Base-by-base conservation (phyloP, 768 basidiomycete genomes). In the Albatrellus ellisii region DNA sequence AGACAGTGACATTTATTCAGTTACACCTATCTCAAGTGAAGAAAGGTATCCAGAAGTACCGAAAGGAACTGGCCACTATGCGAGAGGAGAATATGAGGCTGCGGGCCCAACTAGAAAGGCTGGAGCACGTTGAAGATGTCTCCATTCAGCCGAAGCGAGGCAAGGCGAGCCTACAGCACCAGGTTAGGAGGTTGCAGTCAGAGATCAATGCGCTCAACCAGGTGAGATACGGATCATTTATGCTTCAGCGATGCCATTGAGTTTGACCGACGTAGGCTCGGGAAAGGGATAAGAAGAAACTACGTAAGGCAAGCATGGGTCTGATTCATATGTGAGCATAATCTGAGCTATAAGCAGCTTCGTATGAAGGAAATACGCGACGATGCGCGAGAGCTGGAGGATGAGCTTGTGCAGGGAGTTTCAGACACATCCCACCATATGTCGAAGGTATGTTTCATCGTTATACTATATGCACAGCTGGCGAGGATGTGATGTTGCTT, bases 301-400 rank as follows among this genome's bases (percentile, higher is more conserved):
- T 51, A 29, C 10, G n/a, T 22, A 36, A 36, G 20, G 36, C n/a
- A 34, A n/a, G 12, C 27, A 31, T 17, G 35, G 4, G 11, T 27
- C 25, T 24, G 28, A 46, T 39, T 39, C 41, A 28, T 42, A 45
- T 15, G 36, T 43, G 40, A 7, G n/a, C 41, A 18, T 12, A 14
- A 11, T 14, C 17, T 28, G 24, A 31, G 18, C 4, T 14, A 21
- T 24, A 10, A 15, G 9, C 43, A 63, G 61, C 46, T 62, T 15
- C 48, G 48, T 27, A 43, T 45, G 24, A 60, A 57, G 39, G 66
- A 68, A 43, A 48, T 63, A 8, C 54, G 56, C 38, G 50, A 42
- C 17, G 67, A 71, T 44, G 62, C 62, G 4, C 47, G 61, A 9
- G 67, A 65, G 21, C 54, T 70, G 17, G 46, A 54, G 24, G 56